Percentiles rank a stretch among this genome's conserved stretches.
These are phyloP conservation scores for Diutina siamensis DNA, from an alignment of 1,139 yeast species.

Conservation along the genomic window DNA sequence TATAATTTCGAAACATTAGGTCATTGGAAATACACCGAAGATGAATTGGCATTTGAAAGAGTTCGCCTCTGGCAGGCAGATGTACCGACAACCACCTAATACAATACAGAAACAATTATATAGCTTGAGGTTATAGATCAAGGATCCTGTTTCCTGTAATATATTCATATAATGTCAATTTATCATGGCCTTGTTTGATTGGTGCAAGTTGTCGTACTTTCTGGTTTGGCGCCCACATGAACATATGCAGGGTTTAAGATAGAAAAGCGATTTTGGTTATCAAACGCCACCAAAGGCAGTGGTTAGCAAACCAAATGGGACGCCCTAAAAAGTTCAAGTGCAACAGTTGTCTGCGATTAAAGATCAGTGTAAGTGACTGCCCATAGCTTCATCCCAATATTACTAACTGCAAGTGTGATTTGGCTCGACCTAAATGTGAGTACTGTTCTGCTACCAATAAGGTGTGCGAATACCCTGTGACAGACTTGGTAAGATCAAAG, in stretches of 20 bases:
- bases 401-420: neutral
- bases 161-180: too few species aligned
- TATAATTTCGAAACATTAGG: neutral
- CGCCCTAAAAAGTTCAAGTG: neutral
- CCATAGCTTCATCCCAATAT: neutral
- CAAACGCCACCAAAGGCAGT: too few species aligned
- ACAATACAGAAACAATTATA: too few species aligned
- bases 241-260: too few species aligned
- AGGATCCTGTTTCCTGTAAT: too few species aligned
- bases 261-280: too few species aligned
- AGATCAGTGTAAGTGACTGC: neutral
- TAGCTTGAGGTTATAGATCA: too few species aligned
- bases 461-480: neutral
- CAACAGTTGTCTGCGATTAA: neutral
- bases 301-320: too few species aligned
- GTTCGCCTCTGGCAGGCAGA: neutral
- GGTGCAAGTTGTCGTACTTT: too few species aligned
- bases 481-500: neutral
- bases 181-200: too few species aligned
- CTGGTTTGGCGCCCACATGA: too few species aligned
- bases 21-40: neutral
- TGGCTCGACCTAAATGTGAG: slow-evolving; percentile 4
- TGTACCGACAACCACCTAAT: slow-evolving; percentile 1
- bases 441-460: slow-evolving; percentile 4
- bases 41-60: neutral